These are phyloP conservation scores for Thymus quinquecostatus DNA, from an alignment of 257 asterid species.

Conservation along the genomic window DNA sequence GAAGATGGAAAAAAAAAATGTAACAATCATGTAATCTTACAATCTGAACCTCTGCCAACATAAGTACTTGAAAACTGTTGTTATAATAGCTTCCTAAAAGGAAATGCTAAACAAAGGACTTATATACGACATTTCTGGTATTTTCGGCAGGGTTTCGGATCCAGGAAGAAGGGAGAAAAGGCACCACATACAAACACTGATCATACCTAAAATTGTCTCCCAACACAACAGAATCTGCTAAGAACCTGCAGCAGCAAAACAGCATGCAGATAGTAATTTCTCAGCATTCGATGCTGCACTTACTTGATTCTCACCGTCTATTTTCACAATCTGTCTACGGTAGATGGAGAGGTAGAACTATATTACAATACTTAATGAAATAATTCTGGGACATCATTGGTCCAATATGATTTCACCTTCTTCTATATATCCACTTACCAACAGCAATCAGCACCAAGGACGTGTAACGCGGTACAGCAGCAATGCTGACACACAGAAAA, in stretches of 20 bases:
- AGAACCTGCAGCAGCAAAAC: conserved; percentile 58
- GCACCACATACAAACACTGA: conserved; percentile 25
- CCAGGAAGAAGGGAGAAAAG: background rate
- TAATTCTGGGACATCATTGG: background rate
- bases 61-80: too few relatives aligned
- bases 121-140: background rate
- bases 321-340: background rate
- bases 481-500: background rate
- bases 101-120: too few relatives aligned
- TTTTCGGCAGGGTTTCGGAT: background rate
- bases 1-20: background rate
- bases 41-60: background rate
- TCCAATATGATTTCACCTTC: conserved; percentile 9
- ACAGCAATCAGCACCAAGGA: conserved; percentile 1
- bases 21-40: background rate
- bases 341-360: background rate
- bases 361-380: background rate
- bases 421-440: conserved; percentile 22
- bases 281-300: conserved; percentile 14
- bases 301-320: background rate
- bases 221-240: conserved; percentile 46
- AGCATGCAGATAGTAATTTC: conserved; percentile 17
- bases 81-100: too few relatives aligned
- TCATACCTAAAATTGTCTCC: conserved; percentile 40
- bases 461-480: background rate